Base-by-base conservation (phyloP, 768 basidiomycete genomes). In the Leccinum olivaceopallidum region DNA sequence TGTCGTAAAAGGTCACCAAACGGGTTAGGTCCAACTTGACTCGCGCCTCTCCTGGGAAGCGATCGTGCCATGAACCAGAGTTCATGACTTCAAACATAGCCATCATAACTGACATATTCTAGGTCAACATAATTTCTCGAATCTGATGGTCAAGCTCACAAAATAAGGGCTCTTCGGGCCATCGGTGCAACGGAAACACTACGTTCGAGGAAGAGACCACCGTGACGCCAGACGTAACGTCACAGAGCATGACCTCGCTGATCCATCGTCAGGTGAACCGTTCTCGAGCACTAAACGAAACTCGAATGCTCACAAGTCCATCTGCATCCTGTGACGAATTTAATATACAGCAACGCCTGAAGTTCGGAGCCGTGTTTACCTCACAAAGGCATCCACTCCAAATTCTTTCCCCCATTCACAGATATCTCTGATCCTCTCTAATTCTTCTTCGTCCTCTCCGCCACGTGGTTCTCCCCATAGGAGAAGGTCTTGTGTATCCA, bases 161-260 rank as follows among this genome's bases (percentile, higher is more conserved):
- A 20, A 32, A 16, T 1, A 32, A 20, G 2, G 44, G 20, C 28
- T 14, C 14, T 26, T 37, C 32, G n/a, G 59, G 60, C 50, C 44
- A 53, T 14, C 9, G 9, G 10, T 13, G 32, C 22, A 32, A 44
- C 18, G 30, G 58, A 44, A 32, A 44, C 5, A 53, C 37, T 10
- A 81, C 63, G 44, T 79, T 72, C 5, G 75, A 80, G 12, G 36
- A 77, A n/a, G 81, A 79, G 7, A 79, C 72, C 4, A 73, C 63
- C 10, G 20, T 24, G 39, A 59, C 42, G 10, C 58, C 58, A 26
- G 57, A 60, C 18, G 57, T 36, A 34, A 81, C 78, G 59, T 82
- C 73, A 64, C 82, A 83, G 14, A 60, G 48, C 59, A 82, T 81
- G 16, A 82, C 67, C 66, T 83, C 82, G 59, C 80, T 82, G 50